Evolutionary conservation across 371 early-diverging fungal species (phyloP), one percentile per base, ranked within the genome.

Genomic region (Mortierella sp.): DNA sequence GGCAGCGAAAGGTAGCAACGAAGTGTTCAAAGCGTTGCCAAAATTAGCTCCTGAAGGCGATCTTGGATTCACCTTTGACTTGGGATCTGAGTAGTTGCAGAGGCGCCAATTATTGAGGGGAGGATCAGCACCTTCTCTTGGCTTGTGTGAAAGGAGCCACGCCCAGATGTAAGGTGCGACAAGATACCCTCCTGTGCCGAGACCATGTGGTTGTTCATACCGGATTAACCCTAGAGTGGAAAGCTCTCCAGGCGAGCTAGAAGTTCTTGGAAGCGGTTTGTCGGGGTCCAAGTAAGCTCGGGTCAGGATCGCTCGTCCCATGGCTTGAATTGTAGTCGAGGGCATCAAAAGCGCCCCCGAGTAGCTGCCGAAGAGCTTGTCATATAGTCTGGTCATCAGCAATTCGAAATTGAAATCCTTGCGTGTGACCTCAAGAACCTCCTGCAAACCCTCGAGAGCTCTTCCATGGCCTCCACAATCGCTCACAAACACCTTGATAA

Each of bases 21-120:
- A 82, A 82, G 31, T 82, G 74, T 78, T 85, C 79, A 73, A 87
- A 87, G 79, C 77, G 76, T 73, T 82, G 80, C 78, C 82, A 86
- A 63, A 78, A 72, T 26, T 73, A 78, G 84, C 73, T 57, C 77
- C 77, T 28, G 77, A 72, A 57, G 76, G 81, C 63, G 82, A 78
- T 57, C 79, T 78, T 72, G 75, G 57, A 68, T 80, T 63, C 60
- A 70, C 47, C 58, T 80, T 81, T 70, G 82, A 72, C 73, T 60
- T 48, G 70, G 79, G 79, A 34, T 80, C 85, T 74, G 63, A 34
- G 71, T 81, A 76, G 63, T 84, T 79, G 47, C 78, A 28, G 72
- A 82, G 82, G 65, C 68, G 50, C 80, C 82, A 84, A 70, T 75
- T 73, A 28, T 44, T 70, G 28, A 79, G 79, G 58, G 74, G 70